Evolutionary conservation across 2,329 filamentous ascomycete species (phyloP), one percentile per base, ranked within the genome.

Genomic region (Botrytis porri): DNA sequence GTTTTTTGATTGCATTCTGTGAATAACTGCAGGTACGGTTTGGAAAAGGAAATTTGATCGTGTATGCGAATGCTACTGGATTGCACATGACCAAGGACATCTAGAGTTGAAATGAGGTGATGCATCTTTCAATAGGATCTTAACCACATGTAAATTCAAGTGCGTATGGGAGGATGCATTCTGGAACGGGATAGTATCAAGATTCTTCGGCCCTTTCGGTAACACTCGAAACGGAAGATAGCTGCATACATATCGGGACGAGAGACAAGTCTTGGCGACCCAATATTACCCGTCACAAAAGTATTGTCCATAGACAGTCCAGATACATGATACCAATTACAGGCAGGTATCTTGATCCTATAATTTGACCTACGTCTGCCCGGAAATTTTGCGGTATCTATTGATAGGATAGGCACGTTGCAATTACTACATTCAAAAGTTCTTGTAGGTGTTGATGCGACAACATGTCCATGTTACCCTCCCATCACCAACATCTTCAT

Each of bases 21-120:
- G 67, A 70, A 70, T 70, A 45, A 35, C 45, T 69, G 65, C 65
- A 69, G 65, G 45, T 69, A 69, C 69, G 37, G 35, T 51, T 66
- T 45, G 10, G 25, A 64, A 70, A 70, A 70, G 32, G 69, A 70
- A 70, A 70, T 70, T 67, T 41, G 48, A 29, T 57, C 32, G 48
- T 57, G 37, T 57, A 57, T 67, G 35, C 65, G 65, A 57, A 57
- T 57, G 48, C 35, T 16, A 54, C 16, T 37, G 22, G 20, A 48
- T 22, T 41, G 37, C 48, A 57, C n/a, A 65, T 25, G 18, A 41
- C 37, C 48, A n/a, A 41, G 48, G 25, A 14, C 39, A 41, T 32
- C n/a, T 37, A 29, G 51, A n/a, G 25, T 25, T 57, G 65, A 69
- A 66, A 69, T 69, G 25, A 67, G 48, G 54, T 41, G n/a, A 57